Evolutionary conservation across 2,329 filamentous ascomycete genomes (phyloP).

Genomic region (Botrytis fragariae): DNA sequence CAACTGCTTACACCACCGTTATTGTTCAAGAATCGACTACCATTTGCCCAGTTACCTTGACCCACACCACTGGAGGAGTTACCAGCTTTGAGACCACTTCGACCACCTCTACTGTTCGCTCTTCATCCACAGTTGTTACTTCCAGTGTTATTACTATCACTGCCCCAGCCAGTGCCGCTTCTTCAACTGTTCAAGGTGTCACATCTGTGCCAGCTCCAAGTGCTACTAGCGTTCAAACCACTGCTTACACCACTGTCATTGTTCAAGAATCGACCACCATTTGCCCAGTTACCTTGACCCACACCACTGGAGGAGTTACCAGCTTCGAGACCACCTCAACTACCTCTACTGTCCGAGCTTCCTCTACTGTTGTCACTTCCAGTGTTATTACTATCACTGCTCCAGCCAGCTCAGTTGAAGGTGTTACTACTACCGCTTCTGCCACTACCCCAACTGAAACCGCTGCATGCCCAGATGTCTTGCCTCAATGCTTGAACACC

Average conservation of each 20-base stretch:
- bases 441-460: conserved; percentile 43
- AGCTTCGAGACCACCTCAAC: conserved; percentile 30
- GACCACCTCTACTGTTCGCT: conserved; percentile 38
- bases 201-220: not conserved
- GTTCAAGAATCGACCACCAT: conserved; percentile 33
- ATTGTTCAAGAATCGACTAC: conserved; percentile 32
- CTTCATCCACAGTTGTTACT: conserved; percentile 36
- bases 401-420: conserved; percentile 12
- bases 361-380: conserved; percentile 29
- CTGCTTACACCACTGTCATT: conserved; percentile 30
- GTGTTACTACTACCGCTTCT: conserved; percentile 23
- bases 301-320: conserved; percentile 25
- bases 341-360: conserved; percentile 39
- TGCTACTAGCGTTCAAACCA: conserved; percentile 18
- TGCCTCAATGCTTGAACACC: conserved; percentile 89
- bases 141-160: not conserved
- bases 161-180: not conserved
- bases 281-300: conserved; percentile 36
- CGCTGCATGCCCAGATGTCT: conserved; percentile 55
- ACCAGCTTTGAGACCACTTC: conserved; percentile 15
- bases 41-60: conserved; percentile 35
- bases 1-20: conserved; percentile 28
- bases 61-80: not conserved
- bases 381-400: conserved; percentile 26
- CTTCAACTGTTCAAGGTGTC: not conserved